Base-by-base conservation (phyloP, 257 asterid genomes). In the Linderniella brevidens region DNA sequence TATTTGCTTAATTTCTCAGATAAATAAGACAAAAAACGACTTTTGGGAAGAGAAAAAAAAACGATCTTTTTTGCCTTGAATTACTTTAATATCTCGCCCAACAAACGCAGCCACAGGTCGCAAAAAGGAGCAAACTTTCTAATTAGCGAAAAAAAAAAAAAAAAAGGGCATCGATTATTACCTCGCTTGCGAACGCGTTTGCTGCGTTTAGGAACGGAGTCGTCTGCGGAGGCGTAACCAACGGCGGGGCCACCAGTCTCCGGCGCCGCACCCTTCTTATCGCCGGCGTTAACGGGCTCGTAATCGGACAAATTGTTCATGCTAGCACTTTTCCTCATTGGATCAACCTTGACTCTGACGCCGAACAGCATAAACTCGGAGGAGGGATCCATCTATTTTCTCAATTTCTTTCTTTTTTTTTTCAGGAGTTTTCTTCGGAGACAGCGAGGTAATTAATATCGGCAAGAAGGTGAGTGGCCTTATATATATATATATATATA, bases 241-340 rank as follows among this genome's bases (percentile, higher is more conserved):
- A 44, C 70, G 8, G 52, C 54, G 6, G 6, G 9, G 54, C 71
- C 17, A 52, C 52, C 60, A 46, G 56, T 11, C 64, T 65, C 66
- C 59, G 64, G 35, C 54, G 50, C 44, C 58, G 20, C 49, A 35
- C 47, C 53, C 4, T 25, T 25, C 32, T 25, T n/a, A n/a, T 18
- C 45, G 14, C 58, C 58, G 25, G 58, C 50, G 47, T 36, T 10
- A 38, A 40, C 45, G 11, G 55, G 75, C 54, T 64, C 75, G 41
- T 86, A 86, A 48, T 82, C 77, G 2, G 94, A 75, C 8, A 86
- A 68, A 54, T 86, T 71, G 15, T 71, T 79, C 92, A 82, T 66
- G 68, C 97, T 86, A 37, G 75, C 93, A 37, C 85, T 68, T 68
- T 86, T 86, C 64, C 94, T 79, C 85, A 86, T 63, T 8, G 87